phyloP scores from a whole-genome alignment of 1,284 basidiomycete genomes.

The Psilocybe mexicana region DNA sequence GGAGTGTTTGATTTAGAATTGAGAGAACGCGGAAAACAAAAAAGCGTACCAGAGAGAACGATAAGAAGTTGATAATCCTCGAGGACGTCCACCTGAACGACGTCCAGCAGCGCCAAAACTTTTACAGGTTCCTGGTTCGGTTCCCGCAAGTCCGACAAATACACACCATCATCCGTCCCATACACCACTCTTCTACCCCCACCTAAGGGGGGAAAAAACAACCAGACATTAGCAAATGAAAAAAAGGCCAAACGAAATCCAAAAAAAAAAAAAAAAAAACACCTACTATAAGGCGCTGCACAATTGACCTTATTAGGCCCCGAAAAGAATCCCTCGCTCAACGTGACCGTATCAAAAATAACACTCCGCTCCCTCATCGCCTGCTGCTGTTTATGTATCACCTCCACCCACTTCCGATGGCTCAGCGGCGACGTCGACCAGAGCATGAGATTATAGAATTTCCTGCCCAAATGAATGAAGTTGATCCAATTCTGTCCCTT shows the following conservation, averaged over 20 bases:
- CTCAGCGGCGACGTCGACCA: slow-evolving; percentile 89
- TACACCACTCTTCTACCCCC: slow-evolving; percentile 90
- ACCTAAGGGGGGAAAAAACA: slow-evolving; percentile 44
- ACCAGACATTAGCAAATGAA: slow-evolving; percentile 1
- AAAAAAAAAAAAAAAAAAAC: not conserved
- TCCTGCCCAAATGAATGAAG: slow-evolving; percentile 91
- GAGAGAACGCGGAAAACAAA: not conserved
- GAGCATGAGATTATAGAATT: slow-evolving; percentile 90
- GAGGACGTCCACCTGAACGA: slow-evolving; percentile 94
- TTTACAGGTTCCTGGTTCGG: slow-evolving; percentile 83
- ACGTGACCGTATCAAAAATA: slow-evolving; percentile 84
- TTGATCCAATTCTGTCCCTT: slow-evolving; percentile 93
- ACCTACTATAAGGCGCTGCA: slow-evolving; percentile 90
- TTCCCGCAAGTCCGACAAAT: slow-evolving; percentile 86
- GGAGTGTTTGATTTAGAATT: slow-evolving; percentile 7
- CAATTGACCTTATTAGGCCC: slow-evolving; percentile 89
- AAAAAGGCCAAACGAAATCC: not conserved
- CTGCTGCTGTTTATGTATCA: slow-evolving; percentile 89
- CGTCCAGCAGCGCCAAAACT: slow-evolving; percentile 87
- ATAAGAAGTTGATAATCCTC: slow-evolving; percentile 97
- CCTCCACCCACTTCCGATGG: slow-evolving; percentile 94
- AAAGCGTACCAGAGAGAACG: slow-evolving; percentile 80
- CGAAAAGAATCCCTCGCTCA: slow-evolving; percentile 89
- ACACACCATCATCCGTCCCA: slow-evolving; percentile 96
- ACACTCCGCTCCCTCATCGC: slow-evolving; percentile 80